Percentiles rank a stretch among this genome's conserved stretches.
These are phyloP conservation scores for Aegilops sharonensis DNA, from an alignment of 176 grass and related monocot genomes.

Conservation along the genomic window DNA sequence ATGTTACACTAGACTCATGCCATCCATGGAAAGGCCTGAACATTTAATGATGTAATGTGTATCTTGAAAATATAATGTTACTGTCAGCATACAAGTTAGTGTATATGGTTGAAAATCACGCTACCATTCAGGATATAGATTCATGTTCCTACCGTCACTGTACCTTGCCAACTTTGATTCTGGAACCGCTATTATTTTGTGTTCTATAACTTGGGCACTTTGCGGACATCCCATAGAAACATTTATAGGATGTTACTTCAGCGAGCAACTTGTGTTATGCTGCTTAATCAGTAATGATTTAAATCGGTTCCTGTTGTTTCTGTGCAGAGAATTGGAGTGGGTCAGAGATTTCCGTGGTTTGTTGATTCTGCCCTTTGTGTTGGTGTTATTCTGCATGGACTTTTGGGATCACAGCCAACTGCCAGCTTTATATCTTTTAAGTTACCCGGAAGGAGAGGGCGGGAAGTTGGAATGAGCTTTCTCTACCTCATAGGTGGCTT, in stretches of 20 bases:
- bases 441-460: conserved; percentile 39
- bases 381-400: conserved; percentile 80
- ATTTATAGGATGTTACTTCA: background rate
- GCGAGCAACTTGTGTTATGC: background rate
- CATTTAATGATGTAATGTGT: background rate
- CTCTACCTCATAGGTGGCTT: conserved; percentile 79
- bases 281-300: conserved; percentile 6
- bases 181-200: background rate
- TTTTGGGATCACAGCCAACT: conserved; percentile 70
- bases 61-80: background rate
- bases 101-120: background rate
- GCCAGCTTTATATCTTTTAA: conserved; percentile 47
- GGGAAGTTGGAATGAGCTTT: conserved; percentile 66
- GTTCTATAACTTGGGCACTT: background rate
- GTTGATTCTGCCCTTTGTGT: conserved; percentile 69
- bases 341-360: conserved; percentile 83
- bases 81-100: background rate
- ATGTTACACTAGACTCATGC: background rate
- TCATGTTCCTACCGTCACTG: background rate
- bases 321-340: conserved; percentile 81
- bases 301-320: conserved; percentile 4
- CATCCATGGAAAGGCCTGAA: background rate
- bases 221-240: background rate
- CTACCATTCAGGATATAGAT: background rate
- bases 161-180: background rate